These are phyloP conservation scores for Oxytropis ochrocephala DNA, from an alignment of 306 rosid genomes.

Conservation along the genomic window DNA sequence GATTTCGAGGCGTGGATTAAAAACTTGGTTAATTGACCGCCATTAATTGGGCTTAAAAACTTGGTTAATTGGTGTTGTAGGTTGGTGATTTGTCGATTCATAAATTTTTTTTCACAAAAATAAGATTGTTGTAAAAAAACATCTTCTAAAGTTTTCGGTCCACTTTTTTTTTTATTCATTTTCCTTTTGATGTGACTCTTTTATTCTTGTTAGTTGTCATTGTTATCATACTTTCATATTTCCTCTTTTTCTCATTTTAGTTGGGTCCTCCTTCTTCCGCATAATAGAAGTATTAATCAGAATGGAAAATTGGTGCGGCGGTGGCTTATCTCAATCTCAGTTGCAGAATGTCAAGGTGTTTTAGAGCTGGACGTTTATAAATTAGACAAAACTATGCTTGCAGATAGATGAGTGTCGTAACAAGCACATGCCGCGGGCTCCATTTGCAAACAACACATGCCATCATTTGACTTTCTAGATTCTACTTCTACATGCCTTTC, in stretches of 20 bases:
- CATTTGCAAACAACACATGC: conserved; percentile 1
- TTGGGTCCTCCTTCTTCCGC: not conserved
- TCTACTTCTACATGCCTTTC: not conserved
- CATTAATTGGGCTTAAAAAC: too few relatives aligned
- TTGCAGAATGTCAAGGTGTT: conserved; percentile 29
- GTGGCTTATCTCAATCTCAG: conserved; percentile 16
- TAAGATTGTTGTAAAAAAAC: too few relatives aligned
- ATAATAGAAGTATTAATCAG: not conserved
- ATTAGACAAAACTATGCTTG: too few relatives aligned
- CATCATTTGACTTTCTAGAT: conserved; percentile 19
- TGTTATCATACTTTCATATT: not conserved
- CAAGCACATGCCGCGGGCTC: conserved; percentile 40
- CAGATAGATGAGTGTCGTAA: conserved; percentile 13
- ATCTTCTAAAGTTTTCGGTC: not conserved
- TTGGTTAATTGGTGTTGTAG: too few relatives aligned
- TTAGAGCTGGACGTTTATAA: not conserved
- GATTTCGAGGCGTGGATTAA: too few relatives aligned
- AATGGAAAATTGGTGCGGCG: not conserved
- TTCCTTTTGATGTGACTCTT: too few relatives aligned
- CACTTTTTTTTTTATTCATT: not conserved
- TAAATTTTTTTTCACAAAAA: too few relatives aligned
- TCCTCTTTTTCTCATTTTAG: not conserved
- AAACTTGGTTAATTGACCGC: too few relatives aligned
- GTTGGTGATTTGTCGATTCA: too few relatives aligned
- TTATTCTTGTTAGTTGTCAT: not conserved